Conservation (phyloP, 2,329 filamentous ascomycete species). For the Trichophyton simii region DNA sequence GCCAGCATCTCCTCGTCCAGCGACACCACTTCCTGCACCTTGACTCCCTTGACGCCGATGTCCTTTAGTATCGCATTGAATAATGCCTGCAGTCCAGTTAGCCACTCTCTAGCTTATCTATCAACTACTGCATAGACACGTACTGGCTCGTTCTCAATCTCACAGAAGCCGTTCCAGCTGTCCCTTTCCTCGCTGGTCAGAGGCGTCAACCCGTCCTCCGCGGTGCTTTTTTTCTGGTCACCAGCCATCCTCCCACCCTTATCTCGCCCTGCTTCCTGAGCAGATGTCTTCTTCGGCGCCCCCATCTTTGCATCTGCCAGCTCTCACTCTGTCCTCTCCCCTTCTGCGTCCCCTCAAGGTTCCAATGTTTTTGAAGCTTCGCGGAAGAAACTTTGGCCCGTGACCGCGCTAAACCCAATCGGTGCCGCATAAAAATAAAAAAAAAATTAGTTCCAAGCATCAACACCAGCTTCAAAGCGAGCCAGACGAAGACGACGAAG, state of each 20-base stretch:
- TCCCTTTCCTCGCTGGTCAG: not conserved
- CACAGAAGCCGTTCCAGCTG: slow-evolving; percentile 40
- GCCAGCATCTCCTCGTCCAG: slow-evolving; percentile 53
- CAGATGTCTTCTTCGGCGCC: not conserved
- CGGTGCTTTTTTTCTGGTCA: slow-evolving; percentile 17
- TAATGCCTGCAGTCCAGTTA: slow-evolving; percentile 46
- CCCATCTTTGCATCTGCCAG: no score
- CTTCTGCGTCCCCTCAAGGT: not conserved
- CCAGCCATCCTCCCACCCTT: slow-evolving; percentile 18
- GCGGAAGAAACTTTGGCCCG: not conserved
- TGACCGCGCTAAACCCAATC: not conserved
- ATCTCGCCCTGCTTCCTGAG: not conserved
- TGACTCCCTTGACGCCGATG: slow-evolving; percentile 50
- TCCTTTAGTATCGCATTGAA: slow-evolving; percentile 77
- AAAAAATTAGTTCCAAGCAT: not conserved
- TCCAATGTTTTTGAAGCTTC: not conserved
- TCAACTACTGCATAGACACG: slow-evolving; percentile 19
- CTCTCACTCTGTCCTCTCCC: not conserved
- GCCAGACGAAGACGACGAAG: no score
- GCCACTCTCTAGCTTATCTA: not conserved
- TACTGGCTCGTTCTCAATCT: slow-evolving; percentile 83
- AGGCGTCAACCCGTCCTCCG: not conserved
- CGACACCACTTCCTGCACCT: slow-evolving; percentile 40
- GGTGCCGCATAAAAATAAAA: not conserved
- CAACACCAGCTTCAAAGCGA: not conserved